These are phyloP conservation scores for Capniomyces stellatus DNA, from an alignment of 371 early-diverging fungal species.

Conservation along the genomic window DNA sequence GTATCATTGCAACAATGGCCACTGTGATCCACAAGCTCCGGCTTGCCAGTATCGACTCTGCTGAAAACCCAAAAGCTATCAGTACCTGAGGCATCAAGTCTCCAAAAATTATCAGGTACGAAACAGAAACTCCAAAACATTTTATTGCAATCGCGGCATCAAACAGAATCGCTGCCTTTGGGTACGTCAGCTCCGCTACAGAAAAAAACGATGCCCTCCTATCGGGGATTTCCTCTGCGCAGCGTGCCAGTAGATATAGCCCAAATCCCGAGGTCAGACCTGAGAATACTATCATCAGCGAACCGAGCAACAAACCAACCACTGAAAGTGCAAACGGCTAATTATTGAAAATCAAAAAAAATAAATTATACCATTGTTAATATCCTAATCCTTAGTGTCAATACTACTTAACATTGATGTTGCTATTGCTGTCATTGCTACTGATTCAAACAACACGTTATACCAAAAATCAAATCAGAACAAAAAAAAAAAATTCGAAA, in stretches of 20 bases:
- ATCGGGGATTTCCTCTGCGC: slow-evolving; percentile 49
- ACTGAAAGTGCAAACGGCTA: slow-evolving; percentile 62
- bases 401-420: too few relatives aligned
- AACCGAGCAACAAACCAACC: slow-evolving; percentile 70
- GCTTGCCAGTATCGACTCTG: slow-evolving; percentile 25
- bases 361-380: too few relatives aligned
- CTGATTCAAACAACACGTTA: too few relatives aligned
- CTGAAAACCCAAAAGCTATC: slow-evolving; percentile 9
- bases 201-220: slow-evolving; percentile 78
- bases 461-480: slow-evolving; percentile 1
- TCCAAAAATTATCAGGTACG: slow-evolving; percentile 96
- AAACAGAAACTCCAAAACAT: slow-evolving; percentile 98
- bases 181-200: slow-evolving; percentile 79
- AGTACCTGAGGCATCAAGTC: slow-evolving; percentile 76
- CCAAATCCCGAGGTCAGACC: slow-evolving; percentile 62
- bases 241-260: slow-evolving; percentile 58
- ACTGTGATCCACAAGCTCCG: slow-evolving; percentile 75
- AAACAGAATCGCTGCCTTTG: slow-evolving; percentile 71
- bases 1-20: slow-evolving; percentile 48
- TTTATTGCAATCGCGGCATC: slow-evolving; percentile 97
- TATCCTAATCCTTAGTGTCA: too few relatives aligned
- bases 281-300: slow-evolving; percentile 54
- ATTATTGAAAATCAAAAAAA: neutral
- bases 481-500: neutral
- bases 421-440: too few relatives aligned